Conservation (phyloP, 495 filamentous ascomycete genomes). For the Penicillium silybi region DNA sequence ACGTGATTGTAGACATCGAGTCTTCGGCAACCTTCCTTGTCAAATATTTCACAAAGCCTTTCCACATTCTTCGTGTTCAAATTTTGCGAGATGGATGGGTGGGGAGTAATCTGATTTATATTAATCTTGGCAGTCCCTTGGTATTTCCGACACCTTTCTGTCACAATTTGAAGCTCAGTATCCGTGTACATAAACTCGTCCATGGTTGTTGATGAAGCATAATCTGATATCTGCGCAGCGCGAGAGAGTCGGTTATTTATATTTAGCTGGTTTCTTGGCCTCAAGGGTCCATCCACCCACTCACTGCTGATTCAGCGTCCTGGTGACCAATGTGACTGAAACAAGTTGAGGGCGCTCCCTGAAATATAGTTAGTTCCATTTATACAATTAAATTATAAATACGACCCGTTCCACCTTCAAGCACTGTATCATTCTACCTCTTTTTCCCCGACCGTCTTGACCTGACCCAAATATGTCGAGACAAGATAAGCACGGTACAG, state of each 20-base stretch:
- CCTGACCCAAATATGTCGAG: constrained; percentile 2
- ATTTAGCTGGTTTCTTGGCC: not conserved
- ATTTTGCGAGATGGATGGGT: constrained; percentile 6
- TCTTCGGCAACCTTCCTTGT: constrained; percentile 18
- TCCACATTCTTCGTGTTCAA: constrained; percentile 18
- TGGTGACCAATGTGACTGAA: not conserved
- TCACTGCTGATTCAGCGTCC: constrained; percentile 1
- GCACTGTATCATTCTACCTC: not conserved
- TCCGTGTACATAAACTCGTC: constrained; percentile 5
- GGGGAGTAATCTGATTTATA: constrained; percentile 16
- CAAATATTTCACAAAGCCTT: constrained; percentile 23
- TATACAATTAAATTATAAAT: constrained; percentile 1
- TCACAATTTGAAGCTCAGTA: not conserved
- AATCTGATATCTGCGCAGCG: not conserved
- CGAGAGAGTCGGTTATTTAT: not conserved
- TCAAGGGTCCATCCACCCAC: constrained; percentile 1
- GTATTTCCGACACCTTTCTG: constrained; percentile 11
- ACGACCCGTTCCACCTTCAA: not conserved
- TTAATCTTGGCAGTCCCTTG: constrained; percentile 16
- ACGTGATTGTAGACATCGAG: constrained; percentile 24
- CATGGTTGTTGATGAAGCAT: constrained; percentile 3
- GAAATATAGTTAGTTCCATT: not conserved
- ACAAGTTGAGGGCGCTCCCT: not conserved
- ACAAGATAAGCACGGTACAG: constrained; percentile 10
- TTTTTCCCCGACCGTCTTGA: not conserved